Percentiles rank a stretch among this genome's conserved stretches.
Conservation (phyloP, 2,329 filamentous ascomycete species). For the Tolypocladium ophioglossoides region DNA sequence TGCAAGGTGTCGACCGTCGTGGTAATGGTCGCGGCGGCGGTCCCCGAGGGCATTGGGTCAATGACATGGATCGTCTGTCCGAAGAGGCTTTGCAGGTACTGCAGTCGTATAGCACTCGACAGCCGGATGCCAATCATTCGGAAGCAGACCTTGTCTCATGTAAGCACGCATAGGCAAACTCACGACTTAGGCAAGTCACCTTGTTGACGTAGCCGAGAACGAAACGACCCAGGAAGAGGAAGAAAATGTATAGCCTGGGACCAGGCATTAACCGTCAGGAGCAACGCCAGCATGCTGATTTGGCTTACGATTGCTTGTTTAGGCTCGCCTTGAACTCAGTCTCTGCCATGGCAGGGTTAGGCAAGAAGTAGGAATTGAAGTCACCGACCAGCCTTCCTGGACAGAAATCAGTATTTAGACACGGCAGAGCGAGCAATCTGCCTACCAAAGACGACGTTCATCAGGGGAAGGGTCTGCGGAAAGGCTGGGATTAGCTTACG, state of each 20-base stretch:
- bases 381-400: slow-evolving; percentile 21
- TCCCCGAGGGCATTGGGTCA: slow-evolving; percentile 52
- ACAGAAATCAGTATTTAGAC: too few species aligned
- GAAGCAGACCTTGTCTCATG: slow-evolving; percentile 36
- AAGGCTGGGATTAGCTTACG: too few species aligned
- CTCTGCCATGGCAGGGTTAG: slow-evolving; percentile 17
- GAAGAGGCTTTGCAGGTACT: slow-evolving; percentile 55
- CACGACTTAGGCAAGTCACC: slow-evolving; percentile 14
- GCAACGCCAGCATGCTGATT: slow-evolving; percentile 17
- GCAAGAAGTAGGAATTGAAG: slow-evolving; percentile 23
- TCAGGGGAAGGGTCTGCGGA: slow-evolving; percentile 38
- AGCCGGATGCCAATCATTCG: slow-evolving; percentile 52
- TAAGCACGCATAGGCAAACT: neutral
- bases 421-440: slow-evolving; percentile 14
- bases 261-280: too few species aligned
- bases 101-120: slow-evolving; percentile 49
- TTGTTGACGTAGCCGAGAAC: slow-evolving; percentile 51
- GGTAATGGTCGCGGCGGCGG: slow-evolving; percentile 53
- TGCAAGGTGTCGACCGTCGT: slow-evolving; percentile 54
- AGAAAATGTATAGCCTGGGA: slow-evolving; percentile 50
- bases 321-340: slow-evolving; percentile 21
- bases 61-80: slow-evolving; percentile 56
- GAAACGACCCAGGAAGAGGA: slow-evolving; percentile 59
- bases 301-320: slow-evolving; percentile 32
- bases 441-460: slow-evolving; percentile 51